Evolutionary conservation across 257 asterid species (phyloP), one percentile per base, ranked within the genome.

Genomic region (Ehretia macrophylla): DNA sequence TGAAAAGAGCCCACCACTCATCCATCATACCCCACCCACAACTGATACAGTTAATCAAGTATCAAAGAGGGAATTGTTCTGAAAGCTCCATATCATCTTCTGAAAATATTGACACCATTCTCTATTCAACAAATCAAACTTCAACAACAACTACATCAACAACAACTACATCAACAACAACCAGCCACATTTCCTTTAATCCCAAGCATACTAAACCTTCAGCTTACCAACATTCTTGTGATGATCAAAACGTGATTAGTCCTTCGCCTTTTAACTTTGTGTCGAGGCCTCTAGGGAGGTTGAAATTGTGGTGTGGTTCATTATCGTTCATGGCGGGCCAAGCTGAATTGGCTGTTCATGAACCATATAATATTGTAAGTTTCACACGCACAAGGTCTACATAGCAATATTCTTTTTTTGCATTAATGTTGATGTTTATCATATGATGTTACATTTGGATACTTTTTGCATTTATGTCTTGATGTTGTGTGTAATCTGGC

Each of bases 1-100:
- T 12, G n/a, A 23, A 23, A 48, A 56, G 58, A 53, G 47, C 48
- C 68, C 65, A 35, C 65, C 51, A 44, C 14, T 9, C 0, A 1
- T 17, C n/a, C 40, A 59, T 70, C 59, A 72, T 67, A 72, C 52
- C 81, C 81, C 77, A 81, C 68, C 70, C 48, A 22, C 64, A 72
- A 53, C 64, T 32, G 10, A 59, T 32, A 27, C 44, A 38, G 68
- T 74, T 74, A 59, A 55, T 63, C 69, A 14, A 64, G 11, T 10
- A 38, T 27, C 63, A 69, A 57, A 38, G 10, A 48, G 27, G 55
- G 3, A 19, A 20, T 17, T 10, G 50, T 49, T 60, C 35, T 53
- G 90, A 83, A 71, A 87, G 83, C 83, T 77, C 70, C 86, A 0
- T 64, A 37, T 65, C 81, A 75, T 69, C 90, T 65, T 64, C 73